These are phyloP conservation scores for Fusarium sp. DNA, from an alignment of 2,329 filamentous ascomycete species.

Conservation along the genomic window DNA sequence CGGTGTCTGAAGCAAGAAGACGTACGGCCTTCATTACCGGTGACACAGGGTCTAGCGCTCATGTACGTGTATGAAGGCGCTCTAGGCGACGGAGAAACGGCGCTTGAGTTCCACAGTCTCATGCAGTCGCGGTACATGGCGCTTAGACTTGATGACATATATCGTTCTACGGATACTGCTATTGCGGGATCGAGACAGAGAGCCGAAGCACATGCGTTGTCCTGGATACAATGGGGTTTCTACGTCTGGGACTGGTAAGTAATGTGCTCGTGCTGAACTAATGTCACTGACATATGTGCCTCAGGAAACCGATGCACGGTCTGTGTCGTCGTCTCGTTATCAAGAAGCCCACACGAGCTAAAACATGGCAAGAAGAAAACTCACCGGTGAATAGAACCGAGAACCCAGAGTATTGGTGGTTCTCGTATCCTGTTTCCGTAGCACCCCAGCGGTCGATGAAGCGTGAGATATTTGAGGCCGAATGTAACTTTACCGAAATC, in stretches of 20 bases:
- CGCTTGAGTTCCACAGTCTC: constrained; percentile 9
- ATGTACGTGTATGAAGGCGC: constrained; percentile 24
- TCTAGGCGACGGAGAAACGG: constrained; percentile 8
- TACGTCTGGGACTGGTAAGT: constrained; percentile 30
- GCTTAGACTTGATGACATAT: constrained; percentile 14
- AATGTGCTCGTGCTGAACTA: neutral
- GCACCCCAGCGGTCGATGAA: constrained; percentile 8
- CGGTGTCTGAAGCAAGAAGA: constrained; percentile 10
- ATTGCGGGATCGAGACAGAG: constrained; percentile 19
- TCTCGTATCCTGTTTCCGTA: constrained; percentile 14
- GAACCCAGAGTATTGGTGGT: constrained; percentile 29
- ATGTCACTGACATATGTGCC: neutral
- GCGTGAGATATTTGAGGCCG: constrained; percentile 23
- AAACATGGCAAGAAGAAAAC: constrained; percentile 14
- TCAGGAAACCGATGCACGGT: constrained; percentile 32
- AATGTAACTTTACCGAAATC: constrained; percentile 22
- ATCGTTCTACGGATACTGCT: constrained; percentile 14
- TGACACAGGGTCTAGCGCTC: constrained; percentile 14
- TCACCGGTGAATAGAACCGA: constrained; percentile 6
- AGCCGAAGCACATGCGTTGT: constrained; percentile 22
- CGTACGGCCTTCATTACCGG: constrained; percentile 1
- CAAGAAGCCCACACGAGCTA: neutral
- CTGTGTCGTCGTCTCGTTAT: constrained; percentile 12
- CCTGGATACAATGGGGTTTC: constrained; percentile 33
- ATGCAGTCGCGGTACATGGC: constrained; percentile 25